Evolutionary conservation across 768 basidiomycete genomes (phyloP).

Genomic region (Lactarius vividus): DNA sequence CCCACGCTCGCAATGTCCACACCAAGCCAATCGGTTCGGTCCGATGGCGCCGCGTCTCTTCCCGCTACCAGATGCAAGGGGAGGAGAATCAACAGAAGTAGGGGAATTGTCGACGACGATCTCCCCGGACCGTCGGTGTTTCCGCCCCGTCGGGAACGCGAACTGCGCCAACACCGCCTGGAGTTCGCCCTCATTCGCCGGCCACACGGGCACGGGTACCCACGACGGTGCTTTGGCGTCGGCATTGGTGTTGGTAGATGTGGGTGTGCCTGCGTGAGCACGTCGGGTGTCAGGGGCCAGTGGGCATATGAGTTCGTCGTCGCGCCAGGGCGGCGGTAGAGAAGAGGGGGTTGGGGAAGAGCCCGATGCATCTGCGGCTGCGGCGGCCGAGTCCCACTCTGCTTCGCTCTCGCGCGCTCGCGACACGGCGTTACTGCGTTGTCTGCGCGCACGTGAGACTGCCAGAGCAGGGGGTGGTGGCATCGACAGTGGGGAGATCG

Average conservation of each 20-base stretch:
- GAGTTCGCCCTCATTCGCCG: neutral
- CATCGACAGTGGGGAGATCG: too few species aligned
- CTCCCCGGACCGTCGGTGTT: slow-evolving; percentile 13
- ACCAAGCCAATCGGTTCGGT: neutral
- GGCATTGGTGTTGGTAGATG: neutral
- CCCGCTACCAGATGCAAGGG: neutral
- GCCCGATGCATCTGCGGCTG: neutral
- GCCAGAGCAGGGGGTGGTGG: neutral
- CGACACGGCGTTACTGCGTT: slow-evolving; percentile 17
- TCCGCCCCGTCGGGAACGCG: slow-evolving; percentile 14
- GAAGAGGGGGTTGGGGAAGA: neutral
- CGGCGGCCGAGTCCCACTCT: slow-evolving; percentile 8
- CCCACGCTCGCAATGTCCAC: slow-evolving; percentile 15
- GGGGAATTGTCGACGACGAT: neutral
- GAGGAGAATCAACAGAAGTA: neutral
- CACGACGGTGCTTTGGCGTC: neutral
- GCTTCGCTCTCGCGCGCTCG: slow-evolving; percentile 2
- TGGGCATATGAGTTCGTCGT: slow-evolving; percentile 20
- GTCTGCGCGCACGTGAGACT: slow-evolving; percentile 8
- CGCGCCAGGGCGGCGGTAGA: neutral
- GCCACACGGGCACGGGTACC: neutral
- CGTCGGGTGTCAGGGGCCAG: neutral
- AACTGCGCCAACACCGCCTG: slow-evolving; percentile 17
- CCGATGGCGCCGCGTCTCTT: neutral
- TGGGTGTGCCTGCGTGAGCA: neutral